Base-by-base conservation (phyloP, 192 early-diverging fungal genomes). In the Coemansia sp. region DNA sequence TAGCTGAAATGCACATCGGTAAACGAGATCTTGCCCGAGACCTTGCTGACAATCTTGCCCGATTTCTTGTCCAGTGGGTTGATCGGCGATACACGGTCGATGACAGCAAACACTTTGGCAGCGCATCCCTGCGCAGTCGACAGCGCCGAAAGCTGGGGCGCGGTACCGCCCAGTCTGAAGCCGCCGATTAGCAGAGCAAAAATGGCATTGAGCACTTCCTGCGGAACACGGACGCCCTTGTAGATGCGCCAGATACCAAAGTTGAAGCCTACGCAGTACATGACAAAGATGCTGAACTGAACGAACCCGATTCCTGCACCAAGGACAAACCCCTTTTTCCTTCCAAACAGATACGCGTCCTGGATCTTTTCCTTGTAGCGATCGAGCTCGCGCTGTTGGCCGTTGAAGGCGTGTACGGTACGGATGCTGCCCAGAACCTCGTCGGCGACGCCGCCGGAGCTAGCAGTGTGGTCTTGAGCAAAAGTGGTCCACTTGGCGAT, bases 111-210 rank as follows among this genome's bases (percentile, higher is more conserved):
- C 34, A 97, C 87, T 32, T 85, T 90, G 69, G 80, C 84, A 0
- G 91, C 95, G 25, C 93, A 94, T 32, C 91, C 95, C 33, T 84
- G 79, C 29, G 89, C 92, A 32, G 84, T 87, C 17, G 85, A 82
- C 20, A 97, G 79, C 16, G 87, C 87, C 31, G 87, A 80, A 1
- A 95, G 48, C 52, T 93, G 88, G 18, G 91, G 88, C 10, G 88
- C 86, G 1, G 88, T 67, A 22, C 87, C 80, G 14, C 85, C 85
- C 52, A 96, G 80, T 7, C 87, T 78, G 33, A 91, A 87, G 7
- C 88, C 77, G 66, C 96, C 94, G 55, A 96, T 90, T 11, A 96
- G 80, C 75, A 97, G 84, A 25, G 90, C 86, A 62, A 96, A 87
- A 60, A 97, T 95, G 14, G 93, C 89, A 57, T 86, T 90, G 28